Percentiles rank a stretch among this genome's conserved stretches.
Evolutionary conservation across 2,329 filamentous ascomycete species (phyloP).

Genomic region (Rugonectria rugulosa): DNA sequence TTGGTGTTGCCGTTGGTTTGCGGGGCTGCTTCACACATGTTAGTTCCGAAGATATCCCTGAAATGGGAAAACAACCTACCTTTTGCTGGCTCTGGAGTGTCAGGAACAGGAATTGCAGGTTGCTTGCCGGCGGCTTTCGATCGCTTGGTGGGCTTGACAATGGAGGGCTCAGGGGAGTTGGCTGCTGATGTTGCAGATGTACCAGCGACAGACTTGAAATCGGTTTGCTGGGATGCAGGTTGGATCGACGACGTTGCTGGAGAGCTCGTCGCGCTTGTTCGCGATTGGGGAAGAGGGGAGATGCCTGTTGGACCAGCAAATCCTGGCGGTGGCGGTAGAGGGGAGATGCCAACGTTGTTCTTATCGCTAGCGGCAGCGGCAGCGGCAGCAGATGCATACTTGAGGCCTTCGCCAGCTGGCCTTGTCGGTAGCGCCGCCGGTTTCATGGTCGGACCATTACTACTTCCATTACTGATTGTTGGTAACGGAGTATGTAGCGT

Average conservation of each 20-base stretch:
- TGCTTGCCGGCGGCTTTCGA: constrained; percentile 56
- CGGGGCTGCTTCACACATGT: constrained; percentile 39
- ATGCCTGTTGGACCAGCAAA: constrained; percentile 50
- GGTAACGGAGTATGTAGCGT: constrained; percentile 81
- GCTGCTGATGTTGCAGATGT: constrained; percentile 40
- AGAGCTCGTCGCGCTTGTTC: constrained; percentile 62
- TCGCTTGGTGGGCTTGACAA: constrained; percentile 46
- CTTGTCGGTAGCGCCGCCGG: constrained; percentile 86
- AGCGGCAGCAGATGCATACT: constrained; percentile 95
- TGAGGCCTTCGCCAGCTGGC: constrained; percentile 87
- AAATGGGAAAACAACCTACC: constrained; percentile 43
- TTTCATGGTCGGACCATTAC: constrained; percentile 78
- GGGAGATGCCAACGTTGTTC: constrained; percentile 91
- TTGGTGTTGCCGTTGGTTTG: constrained; percentile 62
- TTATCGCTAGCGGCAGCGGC: constrained; percentile 88
- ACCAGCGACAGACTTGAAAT: constrained; percentile 40
- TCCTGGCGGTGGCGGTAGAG: constrained; percentile 88
- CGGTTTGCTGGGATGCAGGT: constrained; percentile 50
- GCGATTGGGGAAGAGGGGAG: constrained; percentile 60
- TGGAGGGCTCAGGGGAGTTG: constrained; percentile 33
- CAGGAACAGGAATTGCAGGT: constrained; percentile 49
- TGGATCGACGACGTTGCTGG: constrained; percentile 58
- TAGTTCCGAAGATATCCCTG: constrained; percentile 6
- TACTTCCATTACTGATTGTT: constrained; percentile 64
- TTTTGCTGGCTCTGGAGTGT: constrained; percentile 53